Evolutionary conservation across 1,284 basidiomycete genomes (phyloP).

Genomic region (Naganishia cerealis): DNA sequence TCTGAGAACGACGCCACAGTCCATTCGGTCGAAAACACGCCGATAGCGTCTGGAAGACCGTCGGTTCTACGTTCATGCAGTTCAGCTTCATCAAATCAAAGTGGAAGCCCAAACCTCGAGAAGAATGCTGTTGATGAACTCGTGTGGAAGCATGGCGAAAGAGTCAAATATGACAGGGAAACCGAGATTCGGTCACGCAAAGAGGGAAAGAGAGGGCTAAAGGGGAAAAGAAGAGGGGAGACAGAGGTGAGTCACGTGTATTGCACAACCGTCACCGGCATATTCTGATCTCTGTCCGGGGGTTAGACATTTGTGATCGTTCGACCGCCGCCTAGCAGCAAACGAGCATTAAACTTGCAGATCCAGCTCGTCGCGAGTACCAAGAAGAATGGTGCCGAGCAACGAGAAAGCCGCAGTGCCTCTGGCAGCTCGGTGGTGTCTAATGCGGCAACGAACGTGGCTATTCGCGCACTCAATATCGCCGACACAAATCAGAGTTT

Average conservation of each 20-base stretch:
- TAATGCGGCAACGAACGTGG: constrained; percentile 11
- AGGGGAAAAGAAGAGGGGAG: constrained; percentile 11
- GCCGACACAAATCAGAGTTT: constrained; percentile 1
- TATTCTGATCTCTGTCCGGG: background rate
- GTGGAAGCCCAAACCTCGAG: background rate
- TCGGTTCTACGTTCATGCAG: constrained; percentile 5
- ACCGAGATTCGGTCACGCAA: background rate
- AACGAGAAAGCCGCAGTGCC: constrained; percentile 31
- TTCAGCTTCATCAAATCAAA: constrained; percentile 10
- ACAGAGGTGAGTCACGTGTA: constrained; percentile 6
- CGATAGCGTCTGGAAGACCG: background rate
- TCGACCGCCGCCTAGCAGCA: constrained; percentile 65
- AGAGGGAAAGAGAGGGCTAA: constrained; percentile 3
- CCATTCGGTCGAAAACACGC: background rate
- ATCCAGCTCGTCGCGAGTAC: constrained; percentile 72
- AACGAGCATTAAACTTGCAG: constrained; percentile 88
- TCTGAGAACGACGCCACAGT: background rate
- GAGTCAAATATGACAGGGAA: constrained; percentile 19
- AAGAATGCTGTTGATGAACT: background rate
- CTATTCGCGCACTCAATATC: background rate
- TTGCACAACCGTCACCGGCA: background rate
- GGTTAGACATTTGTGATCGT: constrained; percentile 65
- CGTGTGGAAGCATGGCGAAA: constrained; percentile 16
- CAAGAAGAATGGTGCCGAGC: constrained; percentile 21
- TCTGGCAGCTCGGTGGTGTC: constrained; percentile 35